Evolutionary conservation across 352 stramenopile genomes (phyloP).

Genomic region (Phytophthora agathidicida): DNA sequence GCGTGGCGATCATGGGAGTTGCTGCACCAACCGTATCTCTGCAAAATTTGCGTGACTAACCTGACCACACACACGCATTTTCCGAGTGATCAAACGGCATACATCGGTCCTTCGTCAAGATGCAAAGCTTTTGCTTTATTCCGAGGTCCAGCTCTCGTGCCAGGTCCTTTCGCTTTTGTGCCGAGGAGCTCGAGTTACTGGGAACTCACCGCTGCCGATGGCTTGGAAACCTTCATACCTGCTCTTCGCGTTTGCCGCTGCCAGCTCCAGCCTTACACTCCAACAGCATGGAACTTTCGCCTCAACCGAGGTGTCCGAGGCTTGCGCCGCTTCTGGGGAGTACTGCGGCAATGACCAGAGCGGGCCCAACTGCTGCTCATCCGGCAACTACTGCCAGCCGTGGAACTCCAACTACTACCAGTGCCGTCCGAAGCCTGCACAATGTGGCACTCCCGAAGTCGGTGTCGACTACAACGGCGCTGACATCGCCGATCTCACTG

Average conservation of each 20-base stretch:
- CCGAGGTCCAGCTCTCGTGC: too few species aligned
- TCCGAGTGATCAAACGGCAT: too few species aligned
- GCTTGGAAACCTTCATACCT: background rate
- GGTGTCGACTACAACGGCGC: slow-evolving; percentile 47
- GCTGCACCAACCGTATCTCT: too few species aligned
- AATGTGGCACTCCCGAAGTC: slow-evolving; percentile 38
- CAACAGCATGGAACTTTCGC: background rate
- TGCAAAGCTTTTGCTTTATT: too few species aligned
- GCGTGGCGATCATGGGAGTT: too few species aligned
- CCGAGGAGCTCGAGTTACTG: too few species aligned
- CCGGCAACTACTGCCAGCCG: slow-evolving; percentile 50
- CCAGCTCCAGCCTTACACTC: background rate
- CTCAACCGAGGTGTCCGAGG: background rate
- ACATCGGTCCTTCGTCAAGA: too few species aligned
- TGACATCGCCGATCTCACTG: slow-evolving; percentile 38
- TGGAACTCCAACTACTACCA: slow-evolving; percentile 52
- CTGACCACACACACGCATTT: too few species aligned
- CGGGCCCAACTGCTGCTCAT: slow-evolving; percentile 34
- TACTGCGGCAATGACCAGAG: slow-evolving; percentile 8
- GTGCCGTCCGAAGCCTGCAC: slow-evolving; percentile 32
- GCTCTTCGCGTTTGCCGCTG: background rate
- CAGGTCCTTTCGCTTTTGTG: too few species aligned
- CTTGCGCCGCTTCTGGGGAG: background rate
- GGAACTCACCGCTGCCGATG: too few species aligned
- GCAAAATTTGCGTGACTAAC: too few species aligned